Conservation (phyloP, 176 grass and related monocot genomes). For the Avena atlantica region DNA sequence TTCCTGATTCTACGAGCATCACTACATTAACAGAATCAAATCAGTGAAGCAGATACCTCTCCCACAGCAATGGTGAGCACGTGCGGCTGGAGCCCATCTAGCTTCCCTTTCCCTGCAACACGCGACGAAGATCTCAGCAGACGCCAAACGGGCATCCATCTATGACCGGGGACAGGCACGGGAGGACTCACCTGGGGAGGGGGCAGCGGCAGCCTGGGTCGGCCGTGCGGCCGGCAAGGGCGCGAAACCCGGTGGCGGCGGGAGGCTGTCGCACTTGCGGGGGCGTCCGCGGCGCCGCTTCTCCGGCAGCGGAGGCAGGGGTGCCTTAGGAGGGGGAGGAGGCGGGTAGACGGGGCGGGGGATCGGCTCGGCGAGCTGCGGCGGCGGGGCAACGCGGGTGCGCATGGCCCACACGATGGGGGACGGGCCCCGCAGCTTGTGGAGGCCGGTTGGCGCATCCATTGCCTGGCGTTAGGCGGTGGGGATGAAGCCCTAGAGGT, state of each 20-base stretch:
- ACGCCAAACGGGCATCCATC: no score
- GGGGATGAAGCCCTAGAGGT: background rate
- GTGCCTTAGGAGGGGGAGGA: background rate
- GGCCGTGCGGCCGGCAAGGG: slow-evolving; percentile 30
- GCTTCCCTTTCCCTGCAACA: slow-evolving; percentile 14
- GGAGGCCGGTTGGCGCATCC: slow-evolving; percentile 19
- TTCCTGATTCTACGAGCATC: background rate
- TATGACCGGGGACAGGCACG: background rate
- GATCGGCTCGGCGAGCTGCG: slow-evolving; percentile 30
- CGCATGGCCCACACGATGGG: slow-evolving; percentile 59
- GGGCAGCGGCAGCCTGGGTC: background rate
- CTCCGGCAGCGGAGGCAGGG: background rate
- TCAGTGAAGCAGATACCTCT: slow-evolving; percentile 33
- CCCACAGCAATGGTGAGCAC: slow-evolving; percentile 48
- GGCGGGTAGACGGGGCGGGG: slow-evolving; percentile 4
- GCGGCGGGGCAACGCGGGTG: slow-evolving; percentile 51
- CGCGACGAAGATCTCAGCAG: background rate
- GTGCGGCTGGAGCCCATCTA: slow-evolving; percentile 46
- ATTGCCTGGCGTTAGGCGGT: background rate
- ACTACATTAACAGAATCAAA: background rate
- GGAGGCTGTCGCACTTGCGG: slow-evolving; percentile 42
- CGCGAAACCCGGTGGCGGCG: slow-evolving; percentile 32
- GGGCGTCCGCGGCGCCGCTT: slow-evolving; percentile 45
- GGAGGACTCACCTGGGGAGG: slow-evolving; percentile 5
- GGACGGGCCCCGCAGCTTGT: slow-evolving; percentile 50